Evolutionary conservation across 495 filamentous ascomycete species (phyloP).

Genomic region (Staphylotrichum longicolle): DNA sequence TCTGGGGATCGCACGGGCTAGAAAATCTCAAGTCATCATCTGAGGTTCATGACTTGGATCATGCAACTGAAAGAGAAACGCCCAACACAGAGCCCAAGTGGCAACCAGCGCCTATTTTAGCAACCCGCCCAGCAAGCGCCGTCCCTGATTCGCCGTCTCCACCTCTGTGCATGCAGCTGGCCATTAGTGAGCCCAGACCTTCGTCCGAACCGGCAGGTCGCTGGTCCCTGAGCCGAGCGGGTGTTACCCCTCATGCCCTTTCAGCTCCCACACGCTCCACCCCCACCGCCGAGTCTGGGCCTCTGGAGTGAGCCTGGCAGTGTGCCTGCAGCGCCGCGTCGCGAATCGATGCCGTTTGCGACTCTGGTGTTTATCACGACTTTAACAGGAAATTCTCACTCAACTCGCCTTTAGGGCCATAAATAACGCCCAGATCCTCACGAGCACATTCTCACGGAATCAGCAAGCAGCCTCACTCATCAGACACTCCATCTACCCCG

Average conservation of each 20-base stretch:
- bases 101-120: background rate
- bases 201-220: conserved; percentile 7
- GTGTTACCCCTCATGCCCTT: background rate
- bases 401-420: background rate
- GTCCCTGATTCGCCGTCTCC: conserved; percentile 3
- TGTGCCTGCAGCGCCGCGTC: conserved; percentile 1
- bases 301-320: conserved; percentile 2
- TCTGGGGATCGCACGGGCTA: too few relatives aligned
- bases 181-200: background rate
- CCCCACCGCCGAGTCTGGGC: too few relatives aligned
- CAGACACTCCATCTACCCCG: too few relatives aligned
- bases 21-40: too few relatives aligned
- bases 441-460: too few relatives aligned
- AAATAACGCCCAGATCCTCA: background rate
- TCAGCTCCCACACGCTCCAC: background rate
- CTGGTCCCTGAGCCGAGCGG: background rate
- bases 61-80: background rate
- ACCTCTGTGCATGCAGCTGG: background rate
- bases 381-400: too few relatives aligned
- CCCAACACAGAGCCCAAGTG: conserved; percentile 4
- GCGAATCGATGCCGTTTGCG: background rate
- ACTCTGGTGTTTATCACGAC: too few relatives aligned
- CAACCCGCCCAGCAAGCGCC: background rate
- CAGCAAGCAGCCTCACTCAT: too few relatives aligned
- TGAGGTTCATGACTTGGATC: too few relatives aligned